phyloP scores from a whole-genome alignment of 2,329 filamentous ascomycete species.

The Dothidotthia symphoricarpi region DNA sequence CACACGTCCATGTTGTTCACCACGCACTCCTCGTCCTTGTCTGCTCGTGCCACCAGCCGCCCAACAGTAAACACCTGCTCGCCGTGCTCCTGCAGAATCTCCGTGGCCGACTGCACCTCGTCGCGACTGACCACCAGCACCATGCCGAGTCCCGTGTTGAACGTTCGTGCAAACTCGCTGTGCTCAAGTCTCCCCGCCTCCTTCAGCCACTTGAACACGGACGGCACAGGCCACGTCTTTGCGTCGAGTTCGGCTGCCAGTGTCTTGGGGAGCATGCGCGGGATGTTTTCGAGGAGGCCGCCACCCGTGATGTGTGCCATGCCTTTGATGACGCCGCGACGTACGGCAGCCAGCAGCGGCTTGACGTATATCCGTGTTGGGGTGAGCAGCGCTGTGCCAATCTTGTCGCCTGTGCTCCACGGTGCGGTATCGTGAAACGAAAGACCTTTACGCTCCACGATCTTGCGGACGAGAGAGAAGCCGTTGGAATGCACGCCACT shows the following conservation, averaged over 20 bases:
- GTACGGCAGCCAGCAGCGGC: constrained; percentile 65
- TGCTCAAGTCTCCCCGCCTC: constrained; percentile 66
- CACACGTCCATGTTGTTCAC: constrained; percentile 59
- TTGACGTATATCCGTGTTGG: constrained; percentile 95
- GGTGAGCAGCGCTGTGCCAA: constrained; percentile 78
- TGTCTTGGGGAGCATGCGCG: constrained; percentile 79
- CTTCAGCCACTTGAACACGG: constrained; percentile 87
- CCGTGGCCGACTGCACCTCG: constrained; percentile 60
- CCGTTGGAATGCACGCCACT: constrained; percentile 94
- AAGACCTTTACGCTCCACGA: constrained; percentile 71
- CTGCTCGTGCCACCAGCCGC: constrained; percentile 60
- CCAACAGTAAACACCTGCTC: constrained; percentile 80
- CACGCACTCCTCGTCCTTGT: constrained; percentile 55
- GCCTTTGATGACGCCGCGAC: constrained; percentile 72
- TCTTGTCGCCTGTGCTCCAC: constrained; percentile 63
- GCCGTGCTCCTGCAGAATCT: constrained; percentile 62
- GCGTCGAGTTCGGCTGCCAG: constrained; percentile 82
- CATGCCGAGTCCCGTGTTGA: constrained; percentile 96
- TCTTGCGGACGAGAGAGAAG: constrained; percentile 92
- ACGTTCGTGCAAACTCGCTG: constrained; percentile 83
- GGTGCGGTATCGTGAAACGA: constrained; percentile 71
- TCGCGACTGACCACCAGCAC: constrained; percentile 72
- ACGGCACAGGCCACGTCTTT: constrained; percentile 69
- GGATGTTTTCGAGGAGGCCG: constrained; percentile 89
- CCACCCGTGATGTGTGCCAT: constrained; percentile 97